These are phyloP conservation scores for Taiozyma onychis DNA, from an alignment of 1,139 yeast genomes.

Conservation along the genomic window DNA sequence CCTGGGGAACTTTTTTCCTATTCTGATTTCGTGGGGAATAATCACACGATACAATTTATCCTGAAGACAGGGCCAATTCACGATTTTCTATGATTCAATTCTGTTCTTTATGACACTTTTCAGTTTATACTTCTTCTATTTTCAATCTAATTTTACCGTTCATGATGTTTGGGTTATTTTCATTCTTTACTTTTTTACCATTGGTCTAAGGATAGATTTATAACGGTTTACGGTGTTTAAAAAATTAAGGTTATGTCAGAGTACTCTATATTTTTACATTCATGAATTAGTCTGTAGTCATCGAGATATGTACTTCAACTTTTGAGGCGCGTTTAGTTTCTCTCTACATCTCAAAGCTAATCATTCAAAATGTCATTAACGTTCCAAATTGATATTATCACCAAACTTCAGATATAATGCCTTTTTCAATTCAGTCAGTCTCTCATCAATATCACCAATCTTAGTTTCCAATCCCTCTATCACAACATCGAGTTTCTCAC, in stretches of 20 bases:
- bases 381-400: slow-evolving; percentile 78
- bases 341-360: slow-evolving; percentile 27
- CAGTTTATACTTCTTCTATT: background rate
- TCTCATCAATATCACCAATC: slow-evolving; percentile 47
- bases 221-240: background rate
- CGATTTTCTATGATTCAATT: background rate
- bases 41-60: background rate
- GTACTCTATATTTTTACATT: too few species aligned
- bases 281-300: background rate
- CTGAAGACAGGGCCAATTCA: background rate
- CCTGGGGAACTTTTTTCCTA: background rate
- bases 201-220: too few species aligned
- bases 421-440: slow-evolving; percentile 57
- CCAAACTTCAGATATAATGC: slow-evolving; percentile 89
- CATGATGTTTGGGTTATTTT: background rate
- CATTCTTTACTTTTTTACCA: too few species aligned
- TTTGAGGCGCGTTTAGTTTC: background rate
- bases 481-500: slow-evolving; percentile 42
- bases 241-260: background rate
- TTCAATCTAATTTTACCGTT: background rate
- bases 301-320: too few species aligned
- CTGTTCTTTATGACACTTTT: background rate
- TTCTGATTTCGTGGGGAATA: background rate
- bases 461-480: slow-evolving; percentile 42
- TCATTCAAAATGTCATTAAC: slow-evolving; percentile 64